These are phyloP conservation scores for Leptodermis oblonga DNA, from an alignment of 257 asterid species.

Conservation along the genomic window DNA sequence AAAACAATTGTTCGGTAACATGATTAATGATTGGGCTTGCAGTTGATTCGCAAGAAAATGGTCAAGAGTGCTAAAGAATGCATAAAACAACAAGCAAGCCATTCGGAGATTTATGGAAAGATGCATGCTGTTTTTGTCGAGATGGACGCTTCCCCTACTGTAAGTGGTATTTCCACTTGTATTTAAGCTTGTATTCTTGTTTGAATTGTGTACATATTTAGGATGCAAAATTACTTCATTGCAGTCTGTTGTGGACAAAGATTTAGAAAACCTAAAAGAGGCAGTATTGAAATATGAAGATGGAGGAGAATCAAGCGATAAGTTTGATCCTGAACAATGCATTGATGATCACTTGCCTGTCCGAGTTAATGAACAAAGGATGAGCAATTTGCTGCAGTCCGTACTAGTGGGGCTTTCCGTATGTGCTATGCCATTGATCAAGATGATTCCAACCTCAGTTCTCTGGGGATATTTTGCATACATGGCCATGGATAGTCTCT, in stretches of 20 bases:
- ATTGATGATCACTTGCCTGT: conserved; percentile 90
- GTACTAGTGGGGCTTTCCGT: conserved; percentile 65
- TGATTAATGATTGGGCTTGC: conserved; percentile 13
- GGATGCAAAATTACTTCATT: not conserved
- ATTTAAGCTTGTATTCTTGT: not conserved
- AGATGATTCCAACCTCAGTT: conserved; percentile 84
- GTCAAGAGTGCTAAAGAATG: conserved; percentile 73
- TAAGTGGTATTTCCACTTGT: conserved; percentile 27
- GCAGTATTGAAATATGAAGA: conserved; percentile 70
- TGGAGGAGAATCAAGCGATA: conserved; percentile 29
- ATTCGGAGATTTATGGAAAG: conserved; percentile 79
- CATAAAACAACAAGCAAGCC: conserved; percentile 65
- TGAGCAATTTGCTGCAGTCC: conserved; percentile 87
- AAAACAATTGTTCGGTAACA: not conserved
- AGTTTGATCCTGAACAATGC: conserved; percentile 66
- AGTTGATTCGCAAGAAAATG: conserved; percentile 80
- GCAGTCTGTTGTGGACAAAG: conserved; percentile 61
- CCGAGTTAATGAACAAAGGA: conserved; percentile 89
- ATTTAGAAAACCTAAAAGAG: conserved; percentile 68
- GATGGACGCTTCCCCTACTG: conserved; percentile 69
- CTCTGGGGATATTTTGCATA: conserved; percentile 98
- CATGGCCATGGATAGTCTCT: conserved; percentile 97
- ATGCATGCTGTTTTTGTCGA: conserved; percentile 85
- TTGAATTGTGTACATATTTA: not conserved
- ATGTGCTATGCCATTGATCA: conserved; percentile 68